phyloP scores from a whole-genome alignment of 2,329 filamentous ascomycete genomes.

The Diaporthe ilicicola region DNA sequence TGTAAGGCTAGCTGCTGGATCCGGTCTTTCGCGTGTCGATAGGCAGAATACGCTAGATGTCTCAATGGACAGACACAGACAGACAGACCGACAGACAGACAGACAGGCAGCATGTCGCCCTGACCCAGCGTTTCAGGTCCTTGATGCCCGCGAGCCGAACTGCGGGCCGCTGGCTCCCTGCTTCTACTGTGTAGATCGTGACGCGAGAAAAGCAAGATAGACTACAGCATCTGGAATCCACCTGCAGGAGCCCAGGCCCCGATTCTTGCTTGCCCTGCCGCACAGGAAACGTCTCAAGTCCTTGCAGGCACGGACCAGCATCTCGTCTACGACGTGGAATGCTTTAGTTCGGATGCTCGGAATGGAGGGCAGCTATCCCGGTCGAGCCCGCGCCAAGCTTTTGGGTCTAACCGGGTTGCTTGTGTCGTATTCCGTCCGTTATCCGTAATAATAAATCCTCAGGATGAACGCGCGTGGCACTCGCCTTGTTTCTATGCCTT shows the following conservation, averaged over 20 bases:
- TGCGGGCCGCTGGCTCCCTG: slow-evolving; percentile 3
- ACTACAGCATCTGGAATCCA: neutral
- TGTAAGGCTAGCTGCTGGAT: neutral
- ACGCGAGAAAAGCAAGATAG: neutral
- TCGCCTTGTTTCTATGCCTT: neutral
- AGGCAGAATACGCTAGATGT: neutral
- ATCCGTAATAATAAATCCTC: too few relatives aligned
- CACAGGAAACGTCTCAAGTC: slow-evolving; percentile 19
- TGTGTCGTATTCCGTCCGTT: neutral
- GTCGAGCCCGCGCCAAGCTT: slow-evolving; percentile 21
- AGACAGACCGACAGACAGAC: too few relatives aligned
- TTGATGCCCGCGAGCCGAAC: neutral
- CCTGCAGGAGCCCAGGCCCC: neutral
- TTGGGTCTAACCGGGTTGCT: neutral
- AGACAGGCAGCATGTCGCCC: neutral
- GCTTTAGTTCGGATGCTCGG: slow-evolving; percentile 24
- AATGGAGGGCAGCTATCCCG: slow-evolving; percentile 10
- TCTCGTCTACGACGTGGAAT: slow-evolving; percentile 5
- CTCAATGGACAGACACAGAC: too few relatives aligned
- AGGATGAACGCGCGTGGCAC: neutral
- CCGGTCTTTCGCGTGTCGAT: neutral
- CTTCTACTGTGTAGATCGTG: neutral
- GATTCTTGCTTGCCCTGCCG: slow-evolving; percentile 4
- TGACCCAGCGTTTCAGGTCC: slow-evolving; percentile 19
- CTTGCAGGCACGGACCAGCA: slow-evolving; percentile 20